Evolutionary conservation across 2,329 filamentous ascomycete genomes (phyloP).

Genomic region (Cladosporium sp.): DNA sequence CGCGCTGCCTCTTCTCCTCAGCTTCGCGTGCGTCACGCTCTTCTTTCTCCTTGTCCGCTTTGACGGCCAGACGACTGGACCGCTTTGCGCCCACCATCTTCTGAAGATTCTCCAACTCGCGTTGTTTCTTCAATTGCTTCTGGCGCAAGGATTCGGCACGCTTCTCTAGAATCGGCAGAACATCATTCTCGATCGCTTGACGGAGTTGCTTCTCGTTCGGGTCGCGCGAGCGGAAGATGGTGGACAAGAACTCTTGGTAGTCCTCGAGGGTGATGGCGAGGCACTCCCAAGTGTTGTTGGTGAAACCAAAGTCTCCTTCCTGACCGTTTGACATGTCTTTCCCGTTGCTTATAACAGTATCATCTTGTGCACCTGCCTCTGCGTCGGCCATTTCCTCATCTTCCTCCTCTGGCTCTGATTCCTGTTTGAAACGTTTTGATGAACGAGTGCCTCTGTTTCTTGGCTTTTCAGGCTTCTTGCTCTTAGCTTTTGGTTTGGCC

Average conservation of each 20-base stretch:
- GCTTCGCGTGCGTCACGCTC: constrained; percentile 69
- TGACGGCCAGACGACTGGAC: constrained; percentile 82
- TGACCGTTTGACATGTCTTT: constrained; percentile 30
- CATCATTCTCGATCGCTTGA: constrained; percentile 67
- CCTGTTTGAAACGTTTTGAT: constrained; percentile 67
- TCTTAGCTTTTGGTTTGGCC: constrained; percentile 55
- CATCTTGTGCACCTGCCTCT: constrained; percentile 33
- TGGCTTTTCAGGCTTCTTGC: constrained; percentile 52
- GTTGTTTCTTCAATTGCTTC: constrained; percentile 71
- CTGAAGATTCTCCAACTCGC: constrained; percentile 74
- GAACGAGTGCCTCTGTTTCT: constrained; percentile 54
- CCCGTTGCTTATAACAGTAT: constrained; percentile 29
- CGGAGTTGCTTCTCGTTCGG: constrained; percentile 78
- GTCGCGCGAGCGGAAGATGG: constrained; percentile 72
- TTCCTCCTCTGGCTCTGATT: constrained; percentile 39
- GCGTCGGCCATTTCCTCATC: constrained; percentile 41
- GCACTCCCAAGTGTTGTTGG: constrained; percentile 84
- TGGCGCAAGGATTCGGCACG: constrained; percentile 64
- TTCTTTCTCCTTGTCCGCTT: constrained; percentile 71
- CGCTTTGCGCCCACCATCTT: constrained; percentile 92
- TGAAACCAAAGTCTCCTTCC: constrained; percentile 53
- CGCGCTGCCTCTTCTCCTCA: constrained; percentile 60
- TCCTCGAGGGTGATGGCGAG: constrained; percentile 78
- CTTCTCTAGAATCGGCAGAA: constrained; percentile 80
- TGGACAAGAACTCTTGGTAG: constrained; percentile 66